Evolutionary conservation across 106 monocot genomes (phyloP), one percentile per base, ranked within the genome.

Genomic region (Platanthera guangdongensis): DNA sequence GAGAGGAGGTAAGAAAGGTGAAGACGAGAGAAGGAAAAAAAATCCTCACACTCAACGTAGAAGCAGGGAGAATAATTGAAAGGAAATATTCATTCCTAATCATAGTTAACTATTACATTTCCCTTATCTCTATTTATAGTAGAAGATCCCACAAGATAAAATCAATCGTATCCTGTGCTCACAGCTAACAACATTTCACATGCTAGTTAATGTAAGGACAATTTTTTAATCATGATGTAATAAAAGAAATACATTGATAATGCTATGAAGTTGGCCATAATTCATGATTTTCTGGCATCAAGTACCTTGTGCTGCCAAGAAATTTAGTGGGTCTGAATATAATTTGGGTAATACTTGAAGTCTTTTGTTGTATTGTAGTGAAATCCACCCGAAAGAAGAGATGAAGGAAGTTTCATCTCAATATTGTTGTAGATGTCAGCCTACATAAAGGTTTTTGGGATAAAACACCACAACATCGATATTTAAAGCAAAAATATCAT

Each of bases 121-220:
- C 65, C 28, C 65, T 65, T 32, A 9, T n/a, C 32, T 64, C 64
- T 65, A 9, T 65, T 65, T 65, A 32, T 65, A 65, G 32, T 65
- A 10, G 32, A 65, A 65, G 32, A 10, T 65, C 30, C 16, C 4
- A 30, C 18, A 59, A 59, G 3, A 30, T 59, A 59, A 59, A 7
- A 21, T 59, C 18, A 7, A 4, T 53, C 11, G 18, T 65, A 10
- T 65, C 30, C 6, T 63, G 28, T 12, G 32, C n/a, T 11, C 10
- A 4, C 32, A 65, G 11, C 25, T 65, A 30, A 25, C 12, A 30
- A 30, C 32, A 32, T 65, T 65, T 11, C 65, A 12, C 25, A 65
- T 65, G 28, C 25, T 30, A 65, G 2, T 32, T 65, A 8, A 30
- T 3, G 3, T 65, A 65, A 63, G 32, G 65, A 65, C 4, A 19